A percentile compares a stretch with the other conserved stretches of the same genome.
These are phyloP conservation scores for Theileria parva DNA, from an alignment of 169 alveolate species.

Conservation along the genomic window DNA sequence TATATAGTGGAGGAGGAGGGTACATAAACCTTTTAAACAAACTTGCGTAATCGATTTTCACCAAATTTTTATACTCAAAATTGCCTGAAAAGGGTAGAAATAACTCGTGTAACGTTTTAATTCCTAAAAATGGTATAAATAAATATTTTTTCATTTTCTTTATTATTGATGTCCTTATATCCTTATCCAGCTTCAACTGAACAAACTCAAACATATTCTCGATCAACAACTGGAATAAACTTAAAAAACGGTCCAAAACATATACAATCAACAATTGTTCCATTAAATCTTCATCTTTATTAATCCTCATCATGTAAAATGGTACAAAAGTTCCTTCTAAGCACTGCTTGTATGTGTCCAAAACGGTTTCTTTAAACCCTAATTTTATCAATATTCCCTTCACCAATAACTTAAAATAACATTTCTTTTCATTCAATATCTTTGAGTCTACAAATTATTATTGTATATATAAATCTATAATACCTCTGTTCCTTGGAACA, in stretches of 20 bases:
- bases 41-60: constrained; percentile 24
- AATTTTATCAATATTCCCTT: constrained; percentile 5
- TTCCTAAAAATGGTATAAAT: constrained; percentile 45
- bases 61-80: constrained; percentile 8
- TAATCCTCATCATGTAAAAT: constrained; percentile 21
- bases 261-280: constrained; percentile 1
- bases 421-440: not conserved
- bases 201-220: constrained; percentile 11
- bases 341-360: constrained; percentile 31
- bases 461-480: not conserved
- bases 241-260: not conserved
- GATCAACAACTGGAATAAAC: not conserved
- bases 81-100: constrained; percentile 42
- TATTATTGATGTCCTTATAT: not conserved
- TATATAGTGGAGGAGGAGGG: constrained; percentile 58
- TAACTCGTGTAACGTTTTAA: constrained; percentile 50
- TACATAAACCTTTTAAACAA: constrained; percentile 34
- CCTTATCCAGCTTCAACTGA: constrained; percentile 4
- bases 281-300: not conserved
- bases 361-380: constrained; percentile 9
- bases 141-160: constrained; percentile 46
- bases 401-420: constrained; percentile 41
- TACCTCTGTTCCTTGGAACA: constrained; percentile 24
- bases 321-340: constrained; percentile 36
- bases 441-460: constrained; percentile 18